phyloP scores from a whole-genome alignment of 2,329 filamentous ascomycete species.

The Mollisia scopiformis region DNA sequence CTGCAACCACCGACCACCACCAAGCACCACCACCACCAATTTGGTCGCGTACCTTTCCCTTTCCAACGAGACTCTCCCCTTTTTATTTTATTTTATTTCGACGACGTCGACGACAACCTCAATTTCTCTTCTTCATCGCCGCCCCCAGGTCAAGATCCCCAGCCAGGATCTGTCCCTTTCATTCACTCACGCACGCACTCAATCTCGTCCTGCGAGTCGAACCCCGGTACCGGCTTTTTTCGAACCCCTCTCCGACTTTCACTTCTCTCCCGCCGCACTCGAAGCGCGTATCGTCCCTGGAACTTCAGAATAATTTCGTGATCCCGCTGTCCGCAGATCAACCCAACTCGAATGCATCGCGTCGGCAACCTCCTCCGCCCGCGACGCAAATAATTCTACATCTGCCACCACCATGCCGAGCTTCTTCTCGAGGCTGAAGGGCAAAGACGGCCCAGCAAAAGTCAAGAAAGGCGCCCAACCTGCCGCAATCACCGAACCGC shows the following conservation, averaged over 20 bases:
- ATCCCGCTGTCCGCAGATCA: background rate
- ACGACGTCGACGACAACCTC: too few species aligned
- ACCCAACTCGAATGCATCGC: constrained; percentile 12
- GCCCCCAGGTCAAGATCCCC: background rate
- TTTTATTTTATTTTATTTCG: too few species aligned
- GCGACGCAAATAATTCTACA: background rate
- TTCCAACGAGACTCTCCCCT: background rate
- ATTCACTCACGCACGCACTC: too few species aligned
- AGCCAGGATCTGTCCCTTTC: too few species aligned
- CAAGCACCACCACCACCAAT: too few species aligned
- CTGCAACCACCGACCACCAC: too few species aligned
- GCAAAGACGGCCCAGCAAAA: constrained; percentile 68
- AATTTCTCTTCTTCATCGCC: background rate
- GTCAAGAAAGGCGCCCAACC: constrained; percentile 65
- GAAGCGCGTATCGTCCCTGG: background rate
- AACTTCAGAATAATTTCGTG: background rate
- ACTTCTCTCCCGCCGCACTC: background rate
- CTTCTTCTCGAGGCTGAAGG: constrained; percentile 53
- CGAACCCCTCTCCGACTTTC: background rate
- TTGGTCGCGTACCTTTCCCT: constrained; percentile 7
- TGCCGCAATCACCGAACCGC: constrained; percentile 54
- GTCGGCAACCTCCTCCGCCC: background rate
- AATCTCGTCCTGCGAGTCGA: background rate
- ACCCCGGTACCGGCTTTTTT: background rate
- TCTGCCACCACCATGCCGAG: constrained; percentile 29